Evolutionary conservation across 106 monocot species (phyloP).

Genomic region (Dendrobium catenatum): DNA sequence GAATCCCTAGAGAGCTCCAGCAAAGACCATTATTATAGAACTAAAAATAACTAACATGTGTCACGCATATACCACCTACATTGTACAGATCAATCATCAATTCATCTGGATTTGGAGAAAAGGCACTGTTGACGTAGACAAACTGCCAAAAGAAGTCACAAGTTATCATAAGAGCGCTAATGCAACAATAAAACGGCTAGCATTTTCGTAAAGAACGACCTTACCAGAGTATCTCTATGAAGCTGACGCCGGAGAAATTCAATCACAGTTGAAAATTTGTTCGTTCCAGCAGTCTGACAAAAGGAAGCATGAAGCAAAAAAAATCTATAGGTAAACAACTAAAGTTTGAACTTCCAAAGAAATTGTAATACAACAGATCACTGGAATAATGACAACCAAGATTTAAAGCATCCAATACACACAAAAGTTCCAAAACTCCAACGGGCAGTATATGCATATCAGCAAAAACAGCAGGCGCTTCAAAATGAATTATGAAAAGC

Average conservation of each 20-base stretch:
- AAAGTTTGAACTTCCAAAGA: not conserved
- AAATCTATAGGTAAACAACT: not conserved
- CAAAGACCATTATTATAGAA: not conserved
- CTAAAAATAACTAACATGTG: not conserved
- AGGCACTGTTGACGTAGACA: slow-evolving; percentile 94
- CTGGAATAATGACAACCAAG: not conserved
- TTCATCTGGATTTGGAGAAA: slow-evolving; percentile 97
- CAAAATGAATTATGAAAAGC: not conserved
- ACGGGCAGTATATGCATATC: not conserved
- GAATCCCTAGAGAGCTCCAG: not conserved
- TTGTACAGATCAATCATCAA: slow-evolving; percentile 85
- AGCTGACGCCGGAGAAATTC: slow-evolving; percentile 85
- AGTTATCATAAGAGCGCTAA: not conserved
- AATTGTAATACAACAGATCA: not conserved
- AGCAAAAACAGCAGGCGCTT: not conserved
- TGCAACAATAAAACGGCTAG: not conserved
- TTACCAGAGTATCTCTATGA: slow-evolving; percentile 89
- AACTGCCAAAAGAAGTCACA: slow-evolving; percentile 40
- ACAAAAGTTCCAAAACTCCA: not conserved
- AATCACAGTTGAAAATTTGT: slow-evolving; percentile 79
- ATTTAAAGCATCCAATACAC: not conserved
- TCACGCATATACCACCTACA: slow-evolving; percentile 35
- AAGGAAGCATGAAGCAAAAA: slow-evolving; percentile 1
- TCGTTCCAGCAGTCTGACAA: slow-evolving; percentile 64
- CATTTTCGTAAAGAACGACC: not conserved